Evolutionary conservation across 1,284 basidiomycete genomes (phyloP), one percentile per base, ranked within the genome.

Genomic region (Ustilago loliicola): DNA sequence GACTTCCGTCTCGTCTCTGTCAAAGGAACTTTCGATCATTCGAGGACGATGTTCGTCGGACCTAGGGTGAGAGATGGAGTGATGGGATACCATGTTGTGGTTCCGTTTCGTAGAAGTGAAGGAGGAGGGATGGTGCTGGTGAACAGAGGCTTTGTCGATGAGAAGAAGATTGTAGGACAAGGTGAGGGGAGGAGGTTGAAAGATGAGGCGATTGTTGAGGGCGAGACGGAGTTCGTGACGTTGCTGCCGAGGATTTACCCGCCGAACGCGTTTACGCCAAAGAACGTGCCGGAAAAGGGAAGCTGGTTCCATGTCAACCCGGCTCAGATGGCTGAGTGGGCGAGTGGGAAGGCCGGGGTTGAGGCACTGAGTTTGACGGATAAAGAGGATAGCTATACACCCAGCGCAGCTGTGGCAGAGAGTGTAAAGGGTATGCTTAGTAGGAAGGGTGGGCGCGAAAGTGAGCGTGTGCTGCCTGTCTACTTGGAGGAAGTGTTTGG

Each of bases 261-360:
- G 50, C 77, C 83, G 56, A 95, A 94, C 82, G 85, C 84, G 5
- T 99, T 97, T 84, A 95, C 94, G 1, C 95, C 96, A 3, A 91
- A 94, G 55, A 99, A 99, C 85, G 89, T 91, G 61, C 93, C 94
- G 0, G 89, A 91, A 50, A 90, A 91, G 72, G 92, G 93, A 23
- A 89, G 91, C 83, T 99, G 96, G 96, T 95, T 80, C 80, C 81
- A 94, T 83, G 98, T 95, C 92, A 91, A 91, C 30, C 89, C 95
- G 2, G 88, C 91, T 19, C 90, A 91, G 34, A 95, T 99, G 91
- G 91, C 93, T 1, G 89, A 92, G 61, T 91, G 90, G 83, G 91
- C 74, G 87, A 97, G 15, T 94, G 96, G 85, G 91, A 93, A 81
- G 92, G 96, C 62, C 93, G 94, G 81, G 91, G 94, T 94, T 63